Conservation (phyloP, 2,329 filamentous ascomycete species). For the Lasiodiplodia sp. region DNA sequence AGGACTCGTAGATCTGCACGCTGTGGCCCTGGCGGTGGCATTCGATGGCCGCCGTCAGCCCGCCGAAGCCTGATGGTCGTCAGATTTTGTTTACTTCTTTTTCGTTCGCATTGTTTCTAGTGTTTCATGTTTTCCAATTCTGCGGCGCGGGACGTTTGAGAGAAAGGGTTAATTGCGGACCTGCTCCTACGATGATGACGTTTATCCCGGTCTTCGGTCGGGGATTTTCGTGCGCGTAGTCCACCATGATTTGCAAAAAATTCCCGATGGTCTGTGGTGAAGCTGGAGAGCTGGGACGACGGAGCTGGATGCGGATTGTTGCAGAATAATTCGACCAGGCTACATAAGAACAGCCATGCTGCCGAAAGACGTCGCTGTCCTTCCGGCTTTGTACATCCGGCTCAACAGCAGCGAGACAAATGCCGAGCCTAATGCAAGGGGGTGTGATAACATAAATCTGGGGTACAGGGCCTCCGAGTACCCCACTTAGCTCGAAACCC, state of each 20-base stretch:
- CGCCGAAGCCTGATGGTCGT: slow-evolving; percentile 60
- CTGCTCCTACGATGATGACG: slow-evolving; percentile 58
- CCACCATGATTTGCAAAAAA: slow-evolving; percentile 15
- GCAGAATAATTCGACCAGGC: not conserved
- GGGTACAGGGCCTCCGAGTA: not conserved
- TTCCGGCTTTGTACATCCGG: slow-evolving; percentile 34
- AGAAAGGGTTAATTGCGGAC: slow-evolving; percentile 39
- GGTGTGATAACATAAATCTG: slow-evolving; percentile 27
- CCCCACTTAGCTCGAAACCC: slow-evolving; percentile 7
- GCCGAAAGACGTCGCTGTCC: slow-evolving; percentile 33
- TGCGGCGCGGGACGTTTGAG: not conserved
- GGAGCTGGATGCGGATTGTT: not conserved
- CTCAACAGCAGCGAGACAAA: slow-evolving; percentile 33
- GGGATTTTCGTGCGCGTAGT: slow-evolving; percentile 32
- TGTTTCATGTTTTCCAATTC: not conserved
- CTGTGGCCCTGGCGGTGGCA: slow-evolving; percentile 67
- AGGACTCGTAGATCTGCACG: slow-evolving; percentile 66
- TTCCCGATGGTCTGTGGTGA: not conserved
- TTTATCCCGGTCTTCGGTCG: slow-evolving; percentile 57
- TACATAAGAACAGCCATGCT: slow-evolving; percentile 3
- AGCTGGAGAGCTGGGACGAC: not conserved
- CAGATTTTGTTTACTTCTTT: not conserved
- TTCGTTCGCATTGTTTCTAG: not conserved
- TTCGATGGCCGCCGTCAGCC: slow-evolving; percentile 68
- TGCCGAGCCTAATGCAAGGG: slow-evolving; percentile 29